Base-by-base conservation (phyloP, 331 rosid species). In the Spiraea crenata region DNA sequence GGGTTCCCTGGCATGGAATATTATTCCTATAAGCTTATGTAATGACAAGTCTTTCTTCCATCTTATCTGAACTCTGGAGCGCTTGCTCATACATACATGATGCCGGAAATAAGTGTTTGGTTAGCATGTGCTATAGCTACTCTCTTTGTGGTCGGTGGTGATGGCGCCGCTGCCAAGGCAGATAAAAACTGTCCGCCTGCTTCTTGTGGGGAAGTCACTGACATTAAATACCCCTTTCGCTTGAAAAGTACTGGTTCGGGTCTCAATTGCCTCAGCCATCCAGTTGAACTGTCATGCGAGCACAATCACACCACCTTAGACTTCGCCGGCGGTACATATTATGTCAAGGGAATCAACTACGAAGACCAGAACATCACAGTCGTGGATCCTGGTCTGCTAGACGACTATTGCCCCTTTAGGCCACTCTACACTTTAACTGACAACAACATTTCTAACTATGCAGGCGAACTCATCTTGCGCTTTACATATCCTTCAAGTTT, bases 291-390 rank as follows among this genome's bases (percentile, higher is more conserved):
- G 13, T 54, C 52, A 1, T 69, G 63, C 35, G 51, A 69, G 51
- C 63, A 69, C n/a, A 54, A 69, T 3, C 73, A 4, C 0, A 13
- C 73, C 5, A 25, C 45, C 44, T 20, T 69, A 0, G 11, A 13
- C 2, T 20, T 69, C 16, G 3, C 2, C n/a, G 0, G 25, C 25
- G 54, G 40, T 12, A 6, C 0, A 3, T 44, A 44, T 25, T 20
- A 45, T 64, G 69, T 64, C 20, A 3, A 0, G 12, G 37, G 0
- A 0, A 63, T 63, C 1, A 2, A 63, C 42, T 63, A 63, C 13
- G 0, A 2, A 1, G 0, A 0, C 0, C 0, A 0, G 0, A 44
- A 0, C 0, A 19, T 63, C 40, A 38, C 2, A 3, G 19, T 63
- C 25, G 54, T 19, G 7, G 69, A 64, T 64, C 69, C 69, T 20